A percentile compares a stretch with the other conserved stretches of the same genome.
phyloP scores from a whole-genome alignment of 495 filamentous ascomycete genomes.

The Penicillium herquei region DNA sequence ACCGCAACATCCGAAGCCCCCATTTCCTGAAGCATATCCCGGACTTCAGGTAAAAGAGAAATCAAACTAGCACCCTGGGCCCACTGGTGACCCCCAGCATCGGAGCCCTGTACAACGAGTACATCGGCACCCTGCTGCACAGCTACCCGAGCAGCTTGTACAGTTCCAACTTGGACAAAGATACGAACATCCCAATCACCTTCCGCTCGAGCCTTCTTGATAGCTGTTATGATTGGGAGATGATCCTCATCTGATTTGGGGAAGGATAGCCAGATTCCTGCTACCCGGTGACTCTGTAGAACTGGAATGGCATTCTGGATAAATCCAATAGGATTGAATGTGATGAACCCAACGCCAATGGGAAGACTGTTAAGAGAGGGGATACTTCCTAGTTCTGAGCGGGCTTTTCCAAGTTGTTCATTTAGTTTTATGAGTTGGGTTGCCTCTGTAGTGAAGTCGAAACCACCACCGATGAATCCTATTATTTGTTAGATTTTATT shows the following conservation, averaged over 20 bases:
- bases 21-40: slow-evolving; percentile 48
- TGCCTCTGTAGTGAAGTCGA: slow-evolving; percentile 64
- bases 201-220: slow-evolving; percentile 32
- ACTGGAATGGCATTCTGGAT: slow-evolving; percentile 39
- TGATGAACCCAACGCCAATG: slow-evolving; percentile 60
- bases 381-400: slow-evolving; percentile 55
- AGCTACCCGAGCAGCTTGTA: slow-evolving; percentile 66
- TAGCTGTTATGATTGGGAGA: slow-evolving; percentile 45
- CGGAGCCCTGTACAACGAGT: slow-evolving; percentile 67
- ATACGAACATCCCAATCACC: slow-evolving; percentile 54
- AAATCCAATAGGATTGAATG: slow-evolving; percentile 36
- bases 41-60: slow-evolving; percentile 58
- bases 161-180: slow-evolving; percentile 68
- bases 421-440: slow-evolving; percentile 70
- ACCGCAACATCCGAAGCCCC: slow-evolving; percentile 36
- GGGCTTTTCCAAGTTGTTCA: slow-evolving; percentile 62
- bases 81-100: slow-evolving; percentile 68
- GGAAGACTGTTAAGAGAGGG: slow-evolving; percentile 55
- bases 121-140: slow-evolving; percentile 68
- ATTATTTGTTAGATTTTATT: neutral
- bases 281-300: slow-evolving; percentile 46
- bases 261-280: slow-evolving; percentile 69
- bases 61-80: slow-evolving; percentile 60
- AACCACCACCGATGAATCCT: slow-evolving; percentile 62
- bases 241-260: slow-evolving; percentile 36